Percentiles rank a stretch among this genome's conserved stretches.
Conservation (phyloP, 306 rosid species). For the Glycine tomentella region DNA sequence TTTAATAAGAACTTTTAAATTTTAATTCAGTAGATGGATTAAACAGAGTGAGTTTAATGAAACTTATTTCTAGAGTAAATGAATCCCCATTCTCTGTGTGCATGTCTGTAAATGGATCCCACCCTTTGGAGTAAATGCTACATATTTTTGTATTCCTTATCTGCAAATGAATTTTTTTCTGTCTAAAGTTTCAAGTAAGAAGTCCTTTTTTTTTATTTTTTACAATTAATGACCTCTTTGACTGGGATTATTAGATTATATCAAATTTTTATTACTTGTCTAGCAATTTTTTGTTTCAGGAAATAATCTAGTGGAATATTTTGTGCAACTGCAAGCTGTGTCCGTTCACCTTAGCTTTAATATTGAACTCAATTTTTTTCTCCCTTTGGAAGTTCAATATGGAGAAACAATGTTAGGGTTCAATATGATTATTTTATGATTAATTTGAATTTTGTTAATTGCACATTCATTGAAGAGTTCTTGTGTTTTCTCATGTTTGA, state of each 20-base stretch:
- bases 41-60: not conserved
- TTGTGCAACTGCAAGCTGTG: constrained; percentile 35
- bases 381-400: constrained; percentile 35
- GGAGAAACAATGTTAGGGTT: constrained; percentile 19
- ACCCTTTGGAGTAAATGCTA: constrained; percentile 20
- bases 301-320: constrained; percentile 12
- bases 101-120: too few species aligned
- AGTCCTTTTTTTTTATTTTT: not conserved
- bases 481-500: constrained; percentile 16
- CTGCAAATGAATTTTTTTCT: constrained; percentile 3
- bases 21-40: not conserved
- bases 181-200: constrained; percentile 8
- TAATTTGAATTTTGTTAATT: constrained; percentile 34
- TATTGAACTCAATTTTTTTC: constrained; percentile 35
- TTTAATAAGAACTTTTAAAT: not conserved
- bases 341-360: constrained; percentile 13
- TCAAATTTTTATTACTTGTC: too few species aligned
- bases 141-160: constrained; percentile 16
- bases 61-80: not conserved
- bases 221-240: constrained; percentile 29
- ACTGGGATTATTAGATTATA: not conserved
- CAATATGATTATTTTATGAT: constrained; percentile 36
- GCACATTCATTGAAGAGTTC: constrained; percentile 30
- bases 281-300: too few species aligned
- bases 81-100: not conserved